Evolutionary conservation across 176 grass and related monocot species (phyloP).

Genomic region (Avena atlantica): DNA sequence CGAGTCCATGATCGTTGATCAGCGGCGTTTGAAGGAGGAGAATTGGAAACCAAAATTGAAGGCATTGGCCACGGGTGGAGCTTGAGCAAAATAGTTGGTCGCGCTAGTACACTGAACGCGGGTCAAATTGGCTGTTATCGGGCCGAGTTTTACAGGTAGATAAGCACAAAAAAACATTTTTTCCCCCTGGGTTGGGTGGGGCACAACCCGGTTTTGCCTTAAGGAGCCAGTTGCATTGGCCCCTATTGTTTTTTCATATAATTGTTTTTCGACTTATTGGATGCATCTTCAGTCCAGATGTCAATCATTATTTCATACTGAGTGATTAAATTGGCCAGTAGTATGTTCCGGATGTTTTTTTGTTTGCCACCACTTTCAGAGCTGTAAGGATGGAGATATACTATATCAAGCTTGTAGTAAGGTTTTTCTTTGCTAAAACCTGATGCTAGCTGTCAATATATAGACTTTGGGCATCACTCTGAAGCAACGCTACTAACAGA

Average conservation of each 20-base stretch:
- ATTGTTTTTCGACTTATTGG: constrained; percentile 20
- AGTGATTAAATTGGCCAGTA: background rate
- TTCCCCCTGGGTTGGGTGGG: too few relatives aligned
- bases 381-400: background rate
- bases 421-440: too few relatives aligned
- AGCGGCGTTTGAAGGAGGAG: constrained; percentile 78
- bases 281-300: constrained; percentile 41
- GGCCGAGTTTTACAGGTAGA: too few relatives aligned
- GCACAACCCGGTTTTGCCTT: too few relatives aligned
- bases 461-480: too few relatives aligned
- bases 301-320: constrained; percentile 11
- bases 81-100: too few relatives aligned
- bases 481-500: background rate
- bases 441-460: too few relatives aligned
- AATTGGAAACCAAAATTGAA: constrained; percentile 49
- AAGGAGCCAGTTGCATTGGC: background rate
- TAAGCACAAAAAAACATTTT: too few relatives aligned
- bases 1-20: constrained; percentile 85
- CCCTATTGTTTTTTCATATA: background rate
- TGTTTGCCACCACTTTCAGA: background rate
- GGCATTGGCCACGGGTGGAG: background rate
- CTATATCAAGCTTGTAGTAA: background rate
- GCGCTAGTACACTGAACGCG: too few relatives aligned
- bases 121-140: too few relatives aligned
- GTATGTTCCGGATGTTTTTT: background rate